Evolutionary conservation across 495 filamentous ascomycete species (phyloP).

Genomic region (Xylaria telfairii): DNA sequence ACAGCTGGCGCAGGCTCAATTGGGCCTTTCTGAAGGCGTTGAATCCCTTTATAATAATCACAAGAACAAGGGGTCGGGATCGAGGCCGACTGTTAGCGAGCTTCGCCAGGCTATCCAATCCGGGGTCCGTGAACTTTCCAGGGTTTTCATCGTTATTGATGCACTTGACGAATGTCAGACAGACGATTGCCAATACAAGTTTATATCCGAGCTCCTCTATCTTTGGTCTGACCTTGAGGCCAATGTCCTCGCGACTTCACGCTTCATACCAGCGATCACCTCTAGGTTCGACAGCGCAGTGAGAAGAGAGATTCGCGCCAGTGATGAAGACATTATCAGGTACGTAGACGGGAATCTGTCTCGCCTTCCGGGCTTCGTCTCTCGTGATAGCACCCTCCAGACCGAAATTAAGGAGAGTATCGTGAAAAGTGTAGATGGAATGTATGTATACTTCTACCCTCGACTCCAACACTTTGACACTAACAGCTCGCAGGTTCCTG

Average conservation of each 20-base stretch:
- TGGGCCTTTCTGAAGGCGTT: neutral
- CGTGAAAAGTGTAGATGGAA: neutral
- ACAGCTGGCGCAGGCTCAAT: neutral
- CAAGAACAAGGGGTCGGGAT: neutral
- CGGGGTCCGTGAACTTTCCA: neutral
- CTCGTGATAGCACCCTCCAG: neutral
- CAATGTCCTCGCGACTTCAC: neutral
- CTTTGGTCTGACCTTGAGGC: neutral
- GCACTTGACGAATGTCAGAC: constrained; percentile 12
- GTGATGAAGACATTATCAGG: neutral
- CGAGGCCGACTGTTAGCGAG: neutral
- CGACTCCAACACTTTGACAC: neutral
- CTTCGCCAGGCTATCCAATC: neutral
- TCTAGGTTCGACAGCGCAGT: neutral
- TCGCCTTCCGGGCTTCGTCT: neutral
- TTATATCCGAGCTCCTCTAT: neutral
- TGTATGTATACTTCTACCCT: no score
- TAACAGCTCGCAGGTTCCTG: neutral
- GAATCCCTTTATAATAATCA: neutral
- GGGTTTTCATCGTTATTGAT: constrained; percentile 3
- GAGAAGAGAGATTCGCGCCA: neutral
- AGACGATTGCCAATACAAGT: neutral
- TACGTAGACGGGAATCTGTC: neutral
- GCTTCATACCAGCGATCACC: neutral
- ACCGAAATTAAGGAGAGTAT: neutral